phyloP scores from a whole-genome alignment of 495 filamentous ascomycete genomes.

The Penicillium steckii region DNA sequence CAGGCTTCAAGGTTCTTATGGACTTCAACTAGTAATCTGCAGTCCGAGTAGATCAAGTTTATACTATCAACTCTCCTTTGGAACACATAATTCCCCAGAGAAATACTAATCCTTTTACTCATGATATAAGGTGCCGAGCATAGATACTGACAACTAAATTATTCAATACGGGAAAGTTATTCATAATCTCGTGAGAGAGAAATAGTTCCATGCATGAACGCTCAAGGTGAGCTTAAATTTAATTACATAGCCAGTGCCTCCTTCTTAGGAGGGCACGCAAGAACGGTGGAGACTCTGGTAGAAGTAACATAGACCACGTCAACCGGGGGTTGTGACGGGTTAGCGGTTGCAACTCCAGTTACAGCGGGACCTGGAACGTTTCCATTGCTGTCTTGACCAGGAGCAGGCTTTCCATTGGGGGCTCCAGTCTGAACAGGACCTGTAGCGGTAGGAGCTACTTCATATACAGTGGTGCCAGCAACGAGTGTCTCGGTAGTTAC shows the following conservation, averaged over 20 bases:
- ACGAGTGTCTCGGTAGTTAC: constrained; percentile 21
- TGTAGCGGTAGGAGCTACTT: neutral
- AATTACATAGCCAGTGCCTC: neutral
- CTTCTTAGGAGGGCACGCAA: neutral
- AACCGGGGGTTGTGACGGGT: neutral
- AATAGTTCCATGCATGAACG: no score
- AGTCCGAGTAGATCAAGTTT: no score
- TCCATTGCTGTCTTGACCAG: neutral
- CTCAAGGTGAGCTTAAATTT: neutral
- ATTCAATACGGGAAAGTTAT: no score
- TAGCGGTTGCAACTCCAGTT: neutral
- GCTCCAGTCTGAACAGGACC: neutral
- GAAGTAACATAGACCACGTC: neutral
- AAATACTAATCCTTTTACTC: no score
- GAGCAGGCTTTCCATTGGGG: neutral
- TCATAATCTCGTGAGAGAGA: no score
- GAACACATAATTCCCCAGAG: no score
- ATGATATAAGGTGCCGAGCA: no score
- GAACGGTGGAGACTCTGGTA: neutral
- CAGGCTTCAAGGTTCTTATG: no score
- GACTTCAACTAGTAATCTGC: no score
- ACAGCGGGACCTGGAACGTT: neutral
- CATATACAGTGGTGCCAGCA: constrained; percentile 11
- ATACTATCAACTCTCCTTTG: no score
- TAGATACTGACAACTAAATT: no score